phyloP scores from a whole-genome alignment of 495 filamentous ascomycete genomes.

The Glonium stellatum region DNA sequence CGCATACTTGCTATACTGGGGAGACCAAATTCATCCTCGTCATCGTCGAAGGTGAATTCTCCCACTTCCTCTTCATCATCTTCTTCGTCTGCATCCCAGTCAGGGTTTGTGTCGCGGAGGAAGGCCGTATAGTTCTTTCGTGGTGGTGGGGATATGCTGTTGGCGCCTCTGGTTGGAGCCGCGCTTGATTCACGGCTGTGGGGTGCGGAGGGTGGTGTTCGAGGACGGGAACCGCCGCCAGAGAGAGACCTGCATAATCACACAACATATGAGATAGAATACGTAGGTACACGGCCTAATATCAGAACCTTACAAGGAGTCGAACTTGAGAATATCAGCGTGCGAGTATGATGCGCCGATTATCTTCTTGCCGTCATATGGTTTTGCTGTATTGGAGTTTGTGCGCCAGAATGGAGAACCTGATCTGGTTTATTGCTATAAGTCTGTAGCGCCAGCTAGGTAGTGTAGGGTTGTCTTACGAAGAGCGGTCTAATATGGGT shows the following conservation, averaged over 20 bases:
- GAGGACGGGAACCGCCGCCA: slow-evolving; percentile 47
- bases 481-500: slow-evolving; percentile 48
- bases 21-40: slow-evolving; percentile 90
- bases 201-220: slow-evolving; percentile 53
- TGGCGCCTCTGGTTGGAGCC: slow-evolving; percentile 37
- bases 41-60: slow-evolving; percentile 65
- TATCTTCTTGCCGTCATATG: slow-evolving; percentile 66
- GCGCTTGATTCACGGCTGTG: slow-evolving; percentile 44
- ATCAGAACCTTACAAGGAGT: slow-evolving; percentile 51
- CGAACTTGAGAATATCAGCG: slow-evolving; percentile 84
- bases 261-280: slow-evolving; percentile 14
- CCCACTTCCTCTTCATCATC: slow-evolving; percentile 49
- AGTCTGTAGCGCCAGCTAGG: not conserved
- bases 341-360: slow-evolving; percentile 95
- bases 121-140: slow-evolving; percentile 68
- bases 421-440: slow-evolving; percentile 11
- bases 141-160: slow-evolving; percentile 48
- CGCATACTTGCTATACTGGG: slow-evolving; percentile 86
- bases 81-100: slow-evolving; percentile 58
- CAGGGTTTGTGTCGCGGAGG: slow-evolving; percentile 63
- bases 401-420: slow-evolving; percentile 84
- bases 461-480: slow-evolving; percentile 42
- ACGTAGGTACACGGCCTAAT: not conserved
- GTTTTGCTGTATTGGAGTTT: slow-evolving; percentile 45
- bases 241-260: slow-evolving; percentile 43